Evolutionary conservation across 2,329 filamentous ascomycete genomes (phyloP).

Genomic region (Microcera coccophila): DNA sequence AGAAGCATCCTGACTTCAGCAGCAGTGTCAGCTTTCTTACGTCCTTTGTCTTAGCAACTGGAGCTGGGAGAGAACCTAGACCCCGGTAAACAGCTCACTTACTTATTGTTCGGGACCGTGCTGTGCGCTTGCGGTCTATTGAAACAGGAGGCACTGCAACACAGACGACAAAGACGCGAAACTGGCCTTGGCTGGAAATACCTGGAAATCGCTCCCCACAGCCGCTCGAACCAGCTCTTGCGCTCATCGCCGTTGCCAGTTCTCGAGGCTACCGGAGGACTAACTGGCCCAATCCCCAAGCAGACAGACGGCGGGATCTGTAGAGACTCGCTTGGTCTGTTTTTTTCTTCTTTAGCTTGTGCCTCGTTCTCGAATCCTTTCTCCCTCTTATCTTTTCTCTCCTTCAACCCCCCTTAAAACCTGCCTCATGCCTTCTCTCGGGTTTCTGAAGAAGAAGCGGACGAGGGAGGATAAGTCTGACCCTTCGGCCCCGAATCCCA

Average conservation of each 20-base stretch:
- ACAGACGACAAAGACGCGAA: neutral
- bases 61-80: conserved; percentile 11
- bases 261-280: neutral
- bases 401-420: conserved; percentile 2
- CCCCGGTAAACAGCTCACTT: too few species aligned
- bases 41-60: conserved; percentile 7
- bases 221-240: neutral
- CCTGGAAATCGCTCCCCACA: neutral
- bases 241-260: neutral
- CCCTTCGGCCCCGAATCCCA: conserved; percentile 61
- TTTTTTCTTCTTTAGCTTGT: conserved; percentile 5
- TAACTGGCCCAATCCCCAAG: conserved; percentile 7
- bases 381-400: conserved; percentile 4
- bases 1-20: conserved; percentile 5
- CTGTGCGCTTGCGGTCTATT: neutral
- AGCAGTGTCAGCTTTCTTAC: too few species aligned
- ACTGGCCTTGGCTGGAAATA: neutral
- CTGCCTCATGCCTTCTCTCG: conserved; percentile 79
- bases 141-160: neutral
- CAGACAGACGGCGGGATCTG: conserved; percentile 23
- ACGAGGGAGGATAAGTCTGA: conserved; percentile 87
- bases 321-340: conserved; percentile 17
- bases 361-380: conserved; percentile 15
- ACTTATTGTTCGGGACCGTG: neutral
- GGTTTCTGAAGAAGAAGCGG: conserved; percentile 97